These are phyloP conservation scores for Vitis hybrid DNA, from an alignment of 177 flowering plant genomes.

Conservation along the genomic window DNA sequence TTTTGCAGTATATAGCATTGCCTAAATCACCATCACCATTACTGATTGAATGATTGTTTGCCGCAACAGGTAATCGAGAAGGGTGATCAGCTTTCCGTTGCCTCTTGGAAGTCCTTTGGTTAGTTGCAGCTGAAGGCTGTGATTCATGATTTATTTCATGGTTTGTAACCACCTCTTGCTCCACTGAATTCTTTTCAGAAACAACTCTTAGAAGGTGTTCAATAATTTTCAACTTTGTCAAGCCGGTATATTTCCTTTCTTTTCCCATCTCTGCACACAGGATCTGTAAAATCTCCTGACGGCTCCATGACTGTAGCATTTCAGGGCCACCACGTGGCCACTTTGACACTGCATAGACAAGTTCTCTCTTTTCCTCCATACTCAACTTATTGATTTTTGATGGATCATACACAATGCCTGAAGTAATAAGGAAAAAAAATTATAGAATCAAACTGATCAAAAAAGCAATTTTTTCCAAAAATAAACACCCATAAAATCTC, in stretches of 20 bases:
- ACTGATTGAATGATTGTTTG: conserved; percentile 19
- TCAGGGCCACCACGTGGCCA: conserved; percentile 70
- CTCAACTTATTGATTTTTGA: conserved; percentile 64
- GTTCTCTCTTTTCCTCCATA: conserved; percentile 78
- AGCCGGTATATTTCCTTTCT: conserved; percentile 88
- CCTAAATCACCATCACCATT: conserved; percentile 27
- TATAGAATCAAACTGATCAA: not conserved
- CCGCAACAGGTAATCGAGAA: conserved; percentile 39
- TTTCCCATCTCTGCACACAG: conserved; percentile 91
- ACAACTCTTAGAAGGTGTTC: conserved; percentile 78
- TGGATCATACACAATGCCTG: conserved; percentile 62
- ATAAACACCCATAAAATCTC: not conserved
- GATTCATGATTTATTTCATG: conserved; percentile 13
- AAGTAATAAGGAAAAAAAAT: not conserved
- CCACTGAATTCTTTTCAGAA: conserved; percentile 56
- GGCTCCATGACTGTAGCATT: conserved; percentile 84
- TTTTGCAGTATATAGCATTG: conserved; percentile 54
- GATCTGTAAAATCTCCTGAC: conserved; percentile 82
- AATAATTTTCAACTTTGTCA: conserved; percentile 83
- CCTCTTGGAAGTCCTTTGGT: conserved; percentile 52
- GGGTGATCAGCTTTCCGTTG: conserved; percentile 77
- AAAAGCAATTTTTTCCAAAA: not conserved
- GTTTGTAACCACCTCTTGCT: conserved; percentile 23
- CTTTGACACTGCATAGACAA: conserved; percentile 75
- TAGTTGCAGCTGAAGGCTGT: conserved; percentile 27